Base-by-base conservation (phyloP, 1,284 basidiomycete genomes). In the Ustilago crameri region DNA sequence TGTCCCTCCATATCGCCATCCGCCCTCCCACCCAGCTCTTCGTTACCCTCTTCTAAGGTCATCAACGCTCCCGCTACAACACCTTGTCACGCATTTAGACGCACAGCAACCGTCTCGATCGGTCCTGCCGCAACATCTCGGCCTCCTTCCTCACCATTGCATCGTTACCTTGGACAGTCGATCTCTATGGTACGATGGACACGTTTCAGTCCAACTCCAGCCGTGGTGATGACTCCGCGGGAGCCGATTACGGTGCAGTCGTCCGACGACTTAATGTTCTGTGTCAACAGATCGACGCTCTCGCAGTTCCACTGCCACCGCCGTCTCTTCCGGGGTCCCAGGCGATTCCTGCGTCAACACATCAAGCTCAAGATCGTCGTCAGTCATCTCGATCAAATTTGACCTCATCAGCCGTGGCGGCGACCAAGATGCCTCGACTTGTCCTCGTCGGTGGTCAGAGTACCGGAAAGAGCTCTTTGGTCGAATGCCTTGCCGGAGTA, bases 401-500 rank as follows among this genome's bases (percentile, higher is more conserved):
- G 34, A 37, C 14, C 22, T 14, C 15, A 32, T 20, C 24, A 35
- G 45, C 27, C 20, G 45, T 14, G 5, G 9, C 24, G 4, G 17
- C 22, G 41, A 5, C 43, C 54, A n/a, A 17, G 10, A 44, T 62
- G n/a, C 63, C 63, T 0, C 46, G 47, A 18, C 34, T 60, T 18
- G 57, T 54, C 3, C 45, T 66, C 10, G 51, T 60, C 40, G 63
- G 56, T 12, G 51, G 56, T 10, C 63, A 66, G 34, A 59, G 56
- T 32, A 53, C 56, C 9, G 63, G 57, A 12, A 60, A 66, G 40
- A 59, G 48, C 56, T 51, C 51, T n/a, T 51, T 66, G 17, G 63
- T 66, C 35, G 56, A 66, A 26, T 51, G 51, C 47, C 47, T 66
- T 5, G 48, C 56, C 17, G 63, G 63, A 8, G 53, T 66, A 24